These are phyloP conservation scores for Wickerhamomyces silvicola DNA, from an alignment of 805 yeast species.

Conservation along the genomic window DNA sequence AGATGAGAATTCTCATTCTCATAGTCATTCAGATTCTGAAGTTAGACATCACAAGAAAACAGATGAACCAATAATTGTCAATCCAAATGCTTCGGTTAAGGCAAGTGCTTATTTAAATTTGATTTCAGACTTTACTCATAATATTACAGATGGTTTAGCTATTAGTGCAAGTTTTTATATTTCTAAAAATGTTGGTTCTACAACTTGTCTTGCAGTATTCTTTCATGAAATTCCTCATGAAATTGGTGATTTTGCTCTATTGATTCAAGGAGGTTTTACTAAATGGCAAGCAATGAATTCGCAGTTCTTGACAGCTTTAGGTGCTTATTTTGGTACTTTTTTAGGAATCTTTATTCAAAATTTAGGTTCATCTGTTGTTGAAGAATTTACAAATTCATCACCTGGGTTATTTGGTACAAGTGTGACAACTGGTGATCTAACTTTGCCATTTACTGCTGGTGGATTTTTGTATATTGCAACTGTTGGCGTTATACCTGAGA, in stretches of 20 bases:
- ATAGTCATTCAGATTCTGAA: slow-evolving; percentile 26
- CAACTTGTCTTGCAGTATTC: slow-evolving; percentile 64
- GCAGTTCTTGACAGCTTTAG: slow-evolving; percentile 59
- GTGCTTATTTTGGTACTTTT: slow-evolving; percentile 60
- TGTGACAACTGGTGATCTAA: slow-evolving; percentile 42
- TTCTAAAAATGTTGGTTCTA: slow-evolving; percentile 53
- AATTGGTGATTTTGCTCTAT: slow-evolving; percentile 71
- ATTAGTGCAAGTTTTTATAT: slow-evolving; percentile 64
- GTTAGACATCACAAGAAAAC: slow-evolving; percentile 16
- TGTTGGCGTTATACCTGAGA: slow-evolving; percentile 70
- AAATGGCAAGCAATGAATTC: slow-evolving; percentile 61
- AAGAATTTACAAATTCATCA: slow-evolving; percentile 7
- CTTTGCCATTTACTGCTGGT: slow-evolving; percentile 72
- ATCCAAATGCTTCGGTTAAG: slow-evolving; percentile 30
- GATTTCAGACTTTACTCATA: slow-evolving; percentile 67
- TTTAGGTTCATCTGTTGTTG: slow-evolving; percentile 18
- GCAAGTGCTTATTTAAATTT: slow-evolving; percentile 55
- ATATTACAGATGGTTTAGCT: slow-evolving; percentile 73
- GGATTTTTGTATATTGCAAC: slow-evolving; percentile 69
- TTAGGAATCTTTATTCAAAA: slow-evolving; percentile 54
- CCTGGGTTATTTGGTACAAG: slow-evolving; percentile 44
- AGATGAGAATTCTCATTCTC: slow-evolving; percentile 36
- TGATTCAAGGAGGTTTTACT: slow-evolving; percentile 63
- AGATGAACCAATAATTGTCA: slow-evolving; percentile 25
- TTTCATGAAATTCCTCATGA: slow-evolving; percentile 81